Evolutionary conservation across 345 rosid genomes (phyloP).

Genomic region (Bruguiera gymnorhiza): DNA sequence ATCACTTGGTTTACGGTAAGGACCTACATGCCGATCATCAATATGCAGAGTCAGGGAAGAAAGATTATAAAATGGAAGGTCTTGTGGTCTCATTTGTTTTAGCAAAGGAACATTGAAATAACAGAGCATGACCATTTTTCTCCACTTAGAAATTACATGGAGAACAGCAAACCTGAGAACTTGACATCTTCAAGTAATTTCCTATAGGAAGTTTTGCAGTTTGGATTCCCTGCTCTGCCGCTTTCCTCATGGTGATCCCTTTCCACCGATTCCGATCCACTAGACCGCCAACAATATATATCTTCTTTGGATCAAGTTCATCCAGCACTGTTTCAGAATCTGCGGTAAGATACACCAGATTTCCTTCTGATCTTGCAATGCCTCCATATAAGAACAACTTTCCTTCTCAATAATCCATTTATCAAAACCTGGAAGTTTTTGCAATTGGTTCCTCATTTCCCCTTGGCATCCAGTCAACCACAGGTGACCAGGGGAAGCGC

Average conservation of each 20-base stretch:
- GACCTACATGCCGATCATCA: conserved; percentile 44
- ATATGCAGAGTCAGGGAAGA: not conserved
- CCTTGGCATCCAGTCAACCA: conserved; percentile 89
- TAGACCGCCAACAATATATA: conserved; percentile 81
- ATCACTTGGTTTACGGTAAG: conserved; percentile 35
- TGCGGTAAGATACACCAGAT: conserved; percentile 84
- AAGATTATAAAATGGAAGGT: not conserved
- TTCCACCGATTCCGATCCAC: conserved; percentile 93
- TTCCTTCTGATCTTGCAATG: conserved; percentile 64
- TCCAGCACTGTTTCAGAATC: conserved; percentile 75
- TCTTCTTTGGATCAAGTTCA: conserved; percentile 54
- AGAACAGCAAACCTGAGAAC: conserved; percentile 67
- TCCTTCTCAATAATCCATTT: conserved; percentile 94
- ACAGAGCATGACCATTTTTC: too few relatives aligned
- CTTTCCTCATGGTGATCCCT: conserved; percentile 89
- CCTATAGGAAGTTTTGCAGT: conserved; percentile 88
- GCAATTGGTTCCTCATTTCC: conserved; percentile 62
- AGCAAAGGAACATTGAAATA: not conserved
- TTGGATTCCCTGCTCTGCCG: conserved; percentile 84
- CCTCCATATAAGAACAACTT: conserved; percentile 59
- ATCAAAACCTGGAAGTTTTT: conserved; percentile 78
- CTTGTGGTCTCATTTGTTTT: not conserved
- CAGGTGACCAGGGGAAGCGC: conserved; percentile 57
- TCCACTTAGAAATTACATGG: too few relatives aligned
- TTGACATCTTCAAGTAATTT: conserved; percentile 84